Evolutionary conservation across 176 grass and related monocot species (phyloP), one percentile per base, ranked within the genome.

Genomic region (Triticum turgidum): DNA sequence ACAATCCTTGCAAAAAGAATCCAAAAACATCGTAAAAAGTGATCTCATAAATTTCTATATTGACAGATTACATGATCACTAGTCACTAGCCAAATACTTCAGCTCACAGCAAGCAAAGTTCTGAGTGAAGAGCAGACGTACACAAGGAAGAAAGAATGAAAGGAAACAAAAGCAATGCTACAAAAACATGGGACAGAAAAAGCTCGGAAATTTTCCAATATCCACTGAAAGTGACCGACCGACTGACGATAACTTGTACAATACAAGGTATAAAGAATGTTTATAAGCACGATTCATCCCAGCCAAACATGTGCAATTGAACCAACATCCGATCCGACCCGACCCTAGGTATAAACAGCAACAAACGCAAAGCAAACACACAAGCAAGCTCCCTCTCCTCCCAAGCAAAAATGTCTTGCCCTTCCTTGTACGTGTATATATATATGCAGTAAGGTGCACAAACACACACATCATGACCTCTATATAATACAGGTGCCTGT

Each of bases 221-320:
- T 80, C 86, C 89, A 38, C 15, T 77, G 11, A 49, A 68, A 70
- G 21, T 1, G 80, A 83, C 21, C 76, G 37, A 33, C 78, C 1
- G 82, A 86, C 49, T 5, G 13, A 15, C 14, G 15, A 6, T 1
- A 15, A 6, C 51, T 89, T 83, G 86, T 86, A 89, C 68, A 92
- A 79, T 76, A 86, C 79, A 92, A 86, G 71, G 87, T 92, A 87
- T 92, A 92, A 92, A 92, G 91, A 92, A 92, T 92, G 88, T 85
- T 84, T 89, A 92, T 82, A 81, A 12, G 65, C 51, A 85, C 78
- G 54, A 80, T 87, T 74, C 78, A 74, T 87, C 80, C 80, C 63
- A 54, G 47, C 77, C 70, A 76, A 88, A 81, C 89, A 85, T 76
- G 78, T 80, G 62, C 73, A 52, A 67, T 29, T 64, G 24, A 58